Percentiles rank a stretch among this genome's conserved stretches.
Conservation (phyloP, 306 rosid species). For the Acacia crassicarpa region DNA sequence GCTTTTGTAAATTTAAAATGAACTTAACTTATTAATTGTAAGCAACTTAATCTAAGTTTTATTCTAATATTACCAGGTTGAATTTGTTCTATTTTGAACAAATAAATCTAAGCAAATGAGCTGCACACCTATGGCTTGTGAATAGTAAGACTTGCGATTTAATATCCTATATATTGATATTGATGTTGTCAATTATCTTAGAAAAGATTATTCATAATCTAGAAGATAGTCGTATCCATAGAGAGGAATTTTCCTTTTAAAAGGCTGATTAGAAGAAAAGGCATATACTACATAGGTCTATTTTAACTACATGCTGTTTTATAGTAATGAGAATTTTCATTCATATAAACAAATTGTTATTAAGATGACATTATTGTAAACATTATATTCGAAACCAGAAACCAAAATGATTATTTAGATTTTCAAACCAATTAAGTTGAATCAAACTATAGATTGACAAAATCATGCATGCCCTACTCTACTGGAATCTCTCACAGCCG, state of each 20-base stretch:
- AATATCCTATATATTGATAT: background rate
- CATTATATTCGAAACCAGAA: conserved; percentile 1
- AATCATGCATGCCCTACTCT: conserved; percentile 1
- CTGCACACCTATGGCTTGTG: background rate
- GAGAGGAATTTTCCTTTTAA: background rate
- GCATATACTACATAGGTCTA: background rate
- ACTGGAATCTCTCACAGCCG: conserved; percentile 2
- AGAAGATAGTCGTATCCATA: background rate
- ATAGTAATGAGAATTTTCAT: background rate
- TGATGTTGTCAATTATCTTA: background rate
- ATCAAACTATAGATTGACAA: conserved; percentile 1
- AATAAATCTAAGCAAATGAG: background rate
- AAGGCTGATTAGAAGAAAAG: background rate
- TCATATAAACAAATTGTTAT: background rate
- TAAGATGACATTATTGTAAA: background rate
- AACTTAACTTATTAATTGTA: no score
- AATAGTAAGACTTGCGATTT: no score
- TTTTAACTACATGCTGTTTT: background rate
- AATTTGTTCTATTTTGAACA: no score
- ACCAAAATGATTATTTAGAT: background rate
- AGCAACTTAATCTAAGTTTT: no score
- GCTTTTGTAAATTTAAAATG: no score
- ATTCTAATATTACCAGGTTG: background rate
- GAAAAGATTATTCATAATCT: background rate
- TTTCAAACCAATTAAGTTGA: background rate